phyloP scores from a whole-genome alignment of 2,329 filamentous ascomycete genomes.

The Epichloe uncinata region DNA sequence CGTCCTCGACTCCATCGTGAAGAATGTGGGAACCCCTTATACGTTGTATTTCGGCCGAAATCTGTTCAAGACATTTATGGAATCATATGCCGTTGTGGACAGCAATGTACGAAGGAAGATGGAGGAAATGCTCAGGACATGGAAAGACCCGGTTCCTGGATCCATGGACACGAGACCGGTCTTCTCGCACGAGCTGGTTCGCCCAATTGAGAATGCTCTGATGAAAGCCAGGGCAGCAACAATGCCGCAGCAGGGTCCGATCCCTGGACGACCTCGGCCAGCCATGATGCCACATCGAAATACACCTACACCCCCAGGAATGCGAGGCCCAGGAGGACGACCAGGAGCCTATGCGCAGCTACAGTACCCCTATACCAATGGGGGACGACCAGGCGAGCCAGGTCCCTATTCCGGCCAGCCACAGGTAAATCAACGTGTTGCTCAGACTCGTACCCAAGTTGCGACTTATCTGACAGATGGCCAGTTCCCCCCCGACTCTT shows the following conservation, averaged over 20 bases:
- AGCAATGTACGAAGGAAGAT: slow-evolving; percentile 72
- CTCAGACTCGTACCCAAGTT: background rate
- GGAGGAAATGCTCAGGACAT: slow-evolving; percentile 95
- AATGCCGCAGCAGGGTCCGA: slow-evolving; percentile 36
- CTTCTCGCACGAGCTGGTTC: slow-evolving; percentile 74
- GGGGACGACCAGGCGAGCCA: slow-evolving; percentile 14
- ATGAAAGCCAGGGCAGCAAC: slow-evolving; percentile 62
- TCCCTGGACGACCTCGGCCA: slow-evolving; percentile 35
- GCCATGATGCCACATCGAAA: slow-evolving; percentile 48
- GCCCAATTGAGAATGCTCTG: slow-evolving; percentile 85
- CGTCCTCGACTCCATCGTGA: slow-evolving; percentile 94
- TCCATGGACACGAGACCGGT: slow-evolving; percentile 88
- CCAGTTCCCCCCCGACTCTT: slow-evolving; percentile 24
- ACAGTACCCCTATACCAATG: slow-evolving; percentile 18
- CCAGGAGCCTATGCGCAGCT: slow-evolving; percentile 14
- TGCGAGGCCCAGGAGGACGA: slow-evolving; percentile 15
- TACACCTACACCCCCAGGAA: slow-evolving; percentile 59
- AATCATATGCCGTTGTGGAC: slow-evolving; percentile 85
- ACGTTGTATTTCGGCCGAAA: slow-evolving; percentile 88
- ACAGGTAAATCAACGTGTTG: slow-evolving; percentile 13
- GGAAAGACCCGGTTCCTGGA: slow-evolving; percentile 92
- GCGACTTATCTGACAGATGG: background rate
- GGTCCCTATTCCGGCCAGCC: slow-evolving; percentile 13
- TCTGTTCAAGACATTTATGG: slow-evolving; percentile 91
- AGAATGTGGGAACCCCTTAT: slow-evolving; percentile 96